Percentiles rank a stretch among this genome's conserved stretches.
phyloP scores from a whole-genome alignment of 2,329 filamentous ascomycete genomes.

The Fonsecaea multimorphosa region DNA sequence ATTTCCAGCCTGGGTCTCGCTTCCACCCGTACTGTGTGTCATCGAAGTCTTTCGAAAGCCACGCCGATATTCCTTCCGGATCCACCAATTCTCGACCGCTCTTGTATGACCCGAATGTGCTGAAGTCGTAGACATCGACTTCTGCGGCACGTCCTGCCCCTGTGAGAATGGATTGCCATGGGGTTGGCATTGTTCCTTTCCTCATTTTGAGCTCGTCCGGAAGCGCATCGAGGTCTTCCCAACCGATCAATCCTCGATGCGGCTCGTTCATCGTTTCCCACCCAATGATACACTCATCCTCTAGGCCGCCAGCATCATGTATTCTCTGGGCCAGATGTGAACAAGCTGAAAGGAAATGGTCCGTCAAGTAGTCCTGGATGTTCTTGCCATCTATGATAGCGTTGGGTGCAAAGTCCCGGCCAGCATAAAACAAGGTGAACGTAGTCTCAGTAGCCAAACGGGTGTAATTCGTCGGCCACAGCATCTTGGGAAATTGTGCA shows the following conservation, averaged over 20 bases:
- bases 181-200: conserved; percentile 90
- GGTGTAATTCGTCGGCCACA: conserved; percentile 97
- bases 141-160: conserved; percentile 92
- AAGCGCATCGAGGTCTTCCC: conserved; percentile 78
- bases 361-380: conserved; percentile 92
- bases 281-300: conserved; percentile 85
- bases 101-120: conserved; percentile 88
- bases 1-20: conserved; percentile 82
- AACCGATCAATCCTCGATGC: conserved; percentile 83
- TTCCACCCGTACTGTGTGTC: conserved; percentile 90
- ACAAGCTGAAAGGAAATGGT: conserved; percentile 81
- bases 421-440: conserved; percentile 93
- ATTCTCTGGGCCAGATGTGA: conserved; percentile 82
- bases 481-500: conserved; percentile 93
- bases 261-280: conserved; percentile 98
- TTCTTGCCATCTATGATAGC: conserved; percentile 94
- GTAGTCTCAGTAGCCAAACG: conserved; percentile 86
- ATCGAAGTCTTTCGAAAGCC: conserved; percentile 82
- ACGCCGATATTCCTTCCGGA: conserved; percentile 81
- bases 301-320: conserved; percentile 85
- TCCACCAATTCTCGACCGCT: conserved; percentile 83
- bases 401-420: conserved; percentile 90
- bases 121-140: conserved; percentile 91
- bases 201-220: conserved; percentile 88
- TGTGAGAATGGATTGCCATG: conserved; percentile 90